Evolutionary conservation across 768 basidiomycete species (phyloP), one percentile per base, ranked within the genome.

Genomic region (Russula foetens): DNA sequence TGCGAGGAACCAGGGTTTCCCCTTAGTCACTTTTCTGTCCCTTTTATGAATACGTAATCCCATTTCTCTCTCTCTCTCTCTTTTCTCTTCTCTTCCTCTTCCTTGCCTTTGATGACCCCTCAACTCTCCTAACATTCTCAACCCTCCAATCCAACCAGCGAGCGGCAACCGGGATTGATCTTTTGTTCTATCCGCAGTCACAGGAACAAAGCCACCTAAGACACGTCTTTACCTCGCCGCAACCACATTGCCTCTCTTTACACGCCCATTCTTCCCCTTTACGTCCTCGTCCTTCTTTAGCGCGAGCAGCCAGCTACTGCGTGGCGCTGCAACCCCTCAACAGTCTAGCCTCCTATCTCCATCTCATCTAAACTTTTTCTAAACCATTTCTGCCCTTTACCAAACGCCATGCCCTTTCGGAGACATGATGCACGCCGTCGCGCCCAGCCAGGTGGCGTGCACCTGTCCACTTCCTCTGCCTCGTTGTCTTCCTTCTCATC

Each of bases 401-500:
- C 53, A 45, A 51, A 33, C 35, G 8, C 54, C 54, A 61, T 58
- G 59, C 66, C 57, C 26, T 67, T 62, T 43, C 59, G 61, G 58
- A 65, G 62, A 48, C 62, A 60, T 39, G 65, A 66, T 33, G 33
- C 63, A 53, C 47, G 56, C 55, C 50, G 39, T 44, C 56, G 38
- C 39, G 50, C 52, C 31, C 65, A 44, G 55, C 39, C 54, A 45
- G 54, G 59, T 21, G 53, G 58, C 68, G 70, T 77, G 66, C 72
- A 73, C 56, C 65, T 72, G 60, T 71, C 75, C 67, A 70, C 71
- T 66, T 76, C 79, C 60, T 68, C 70, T 55, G 72, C 72, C 69
- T 76, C 77, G 47, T 71, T 73, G 60, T 72, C 75, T 33, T 75
- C 77, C 70, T 75, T 79, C 69, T 69, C 75, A 64, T 74, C 79